phyloP scores from a whole-genome alignment of 1,139 yeast genomes.

The Candida glucosophila region DNA sequence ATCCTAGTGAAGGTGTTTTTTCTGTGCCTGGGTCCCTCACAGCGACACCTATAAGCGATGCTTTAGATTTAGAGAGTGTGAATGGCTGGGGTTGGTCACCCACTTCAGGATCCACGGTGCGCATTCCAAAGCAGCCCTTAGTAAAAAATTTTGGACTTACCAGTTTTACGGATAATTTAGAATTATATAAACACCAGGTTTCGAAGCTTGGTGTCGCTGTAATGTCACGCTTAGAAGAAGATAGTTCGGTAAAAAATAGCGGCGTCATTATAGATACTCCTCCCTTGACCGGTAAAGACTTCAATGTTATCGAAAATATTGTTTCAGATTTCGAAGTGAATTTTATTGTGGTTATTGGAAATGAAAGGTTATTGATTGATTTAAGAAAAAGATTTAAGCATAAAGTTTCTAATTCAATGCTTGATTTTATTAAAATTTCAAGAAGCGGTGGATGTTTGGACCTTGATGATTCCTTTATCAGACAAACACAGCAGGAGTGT shows the following conservation, averaged over 20 bases:
- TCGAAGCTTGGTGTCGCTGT: constrained; percentile 54
- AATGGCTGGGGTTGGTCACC: constrained; percentile 77
- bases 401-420: constrained; percentile 17
- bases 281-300: constrained; percentile 41
- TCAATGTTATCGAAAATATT: constrained; percentile 48
- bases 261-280: constrained; percentile 87
- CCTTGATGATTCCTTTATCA: constrained; percentile 56
- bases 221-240: constrained; percentile 49
- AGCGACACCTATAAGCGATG: constrained; percentile 77
- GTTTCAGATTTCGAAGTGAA: constrained; percentile 57
- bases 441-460: constrained; percentile 72
- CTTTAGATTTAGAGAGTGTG: constrained; percentile 65
- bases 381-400: constrained; percentile 48
- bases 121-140: constrained; percentile 82
- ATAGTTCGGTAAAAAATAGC: constrained; percentile 36
- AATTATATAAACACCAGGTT: constrained; percentile 49
- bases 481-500: constrained; percentile 66
- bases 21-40: constrained; percentile 79
- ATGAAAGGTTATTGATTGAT: constrained; percentile 59
- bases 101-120: constrained; percentile 77
- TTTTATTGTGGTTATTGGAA: constrained; percentile 50
- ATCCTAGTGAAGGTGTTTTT: constrained; percentile 74
- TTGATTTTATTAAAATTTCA: constrained; percentile 52
- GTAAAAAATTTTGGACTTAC: constrained; percentile 77
- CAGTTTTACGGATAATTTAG: constrained; percentile 46